Evolutionary conservation across 345 rosid genomes (phyloP), one percentile per base, ranked within the genome.

Genomic region (Brassica nigra): DNA sequence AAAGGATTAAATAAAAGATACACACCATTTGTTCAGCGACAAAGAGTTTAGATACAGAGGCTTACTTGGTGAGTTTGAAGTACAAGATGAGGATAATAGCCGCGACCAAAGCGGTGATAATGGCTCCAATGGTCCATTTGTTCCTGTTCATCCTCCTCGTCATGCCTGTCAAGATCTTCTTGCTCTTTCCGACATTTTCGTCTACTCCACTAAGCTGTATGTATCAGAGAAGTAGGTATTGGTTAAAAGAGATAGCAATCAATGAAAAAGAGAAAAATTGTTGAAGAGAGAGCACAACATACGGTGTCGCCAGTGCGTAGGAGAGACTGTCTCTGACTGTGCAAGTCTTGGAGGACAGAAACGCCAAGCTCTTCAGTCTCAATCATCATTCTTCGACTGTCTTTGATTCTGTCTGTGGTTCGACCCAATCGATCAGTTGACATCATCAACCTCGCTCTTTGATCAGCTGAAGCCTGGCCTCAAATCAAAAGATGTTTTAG

Each of bases 301-400:
- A 95, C 99, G 76, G 93, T 88, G 84, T 87, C 86, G 31, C 90
- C 77, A 37, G 97, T 89, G 2, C 87, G 91, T 58, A 96, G 76
- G 75, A 96, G 98, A 81, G 97, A 80, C 74, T 96, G 92, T 69
- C 99, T 68, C 84, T 96, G 99, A 70, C 89, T 83, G 86, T 91
- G 93, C 83, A 96, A 79, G 82, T 96, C 99, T 72, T 92, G 91
- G 80, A 96, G 98, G 85, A 96, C 87, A 4, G 99, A 93, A 75
- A 96, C 99, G 44, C 99, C 98, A 39, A 93, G 94, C 28, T 96
- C 98, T 86, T 96, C 99, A 18, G 98, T 96, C 82, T 96, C 99
- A 68, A 93, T 87, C 98, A 96, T 96, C 62, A 89, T 88, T 84
- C 86, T 92, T 81, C 97, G 90, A 82, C 99, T 82, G 52, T 93